Evolutionary conservation across 2,329 filamentous ascomycete genomes (phyloP).

Genomic region (Aureobasidium musti): DNA sequence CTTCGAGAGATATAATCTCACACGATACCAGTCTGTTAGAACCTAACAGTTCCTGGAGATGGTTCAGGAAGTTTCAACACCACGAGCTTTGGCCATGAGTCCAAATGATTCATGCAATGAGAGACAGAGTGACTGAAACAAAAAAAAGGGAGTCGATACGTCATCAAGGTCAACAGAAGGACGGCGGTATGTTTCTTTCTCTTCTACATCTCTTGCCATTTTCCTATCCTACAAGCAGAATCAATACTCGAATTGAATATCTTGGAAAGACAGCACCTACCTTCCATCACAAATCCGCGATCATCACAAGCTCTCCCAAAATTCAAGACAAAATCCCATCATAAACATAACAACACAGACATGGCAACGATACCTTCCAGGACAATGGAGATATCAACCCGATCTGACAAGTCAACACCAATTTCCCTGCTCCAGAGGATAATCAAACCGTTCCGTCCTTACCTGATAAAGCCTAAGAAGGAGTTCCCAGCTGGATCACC

Average conservation of each 20-base stretch:
- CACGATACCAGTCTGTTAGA: background rate
- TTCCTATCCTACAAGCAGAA: background rate
- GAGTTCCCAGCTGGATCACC: constrained; percentile 46
- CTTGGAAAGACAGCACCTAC: too few species aligned
- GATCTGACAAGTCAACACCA: constrained; percentile 41
- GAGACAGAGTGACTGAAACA: background rate
- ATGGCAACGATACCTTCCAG: background rate
- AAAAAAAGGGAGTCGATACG: background rate
- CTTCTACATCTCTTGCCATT: background rate
- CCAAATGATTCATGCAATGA: background rate
- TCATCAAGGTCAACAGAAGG: background rate
- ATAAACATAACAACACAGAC: background rate
- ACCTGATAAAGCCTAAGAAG: constrained; percentile 41
- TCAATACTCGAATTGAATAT: too few species aligned
- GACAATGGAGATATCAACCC: background rate
- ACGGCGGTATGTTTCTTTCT: background rate
- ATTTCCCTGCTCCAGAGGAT: constrained; percentile 45
- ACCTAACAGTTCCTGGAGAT: background rate
- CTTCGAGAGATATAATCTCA: too few species aligned
- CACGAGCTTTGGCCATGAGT: too few species aligned
- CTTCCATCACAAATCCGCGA: too few species aligned
- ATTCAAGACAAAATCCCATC: too few species aligned
- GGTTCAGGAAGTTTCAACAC: background rate
- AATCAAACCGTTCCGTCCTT: constrained; percentile 43
- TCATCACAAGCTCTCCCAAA: too few species aligned